phyloP scores from a whole-genome alignment of 805 yeast genomes.

The Grigorovia yakushimaensis region DNA sequence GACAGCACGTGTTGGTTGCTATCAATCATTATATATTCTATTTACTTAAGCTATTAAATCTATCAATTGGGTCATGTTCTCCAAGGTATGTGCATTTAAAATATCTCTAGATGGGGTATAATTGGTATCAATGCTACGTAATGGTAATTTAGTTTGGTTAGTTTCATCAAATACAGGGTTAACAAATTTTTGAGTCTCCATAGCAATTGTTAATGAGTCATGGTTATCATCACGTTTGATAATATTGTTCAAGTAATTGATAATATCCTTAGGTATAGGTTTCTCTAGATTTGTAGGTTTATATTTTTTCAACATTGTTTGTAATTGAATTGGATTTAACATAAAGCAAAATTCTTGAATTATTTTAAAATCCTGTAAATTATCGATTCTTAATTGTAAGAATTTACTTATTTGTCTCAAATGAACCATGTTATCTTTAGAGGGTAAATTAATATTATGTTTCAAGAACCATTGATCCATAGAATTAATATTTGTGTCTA shows the following conservation, averaged over 20 bases:
- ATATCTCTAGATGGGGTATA: background rate
- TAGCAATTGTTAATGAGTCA: conserved; percentile 3
- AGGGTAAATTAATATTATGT: background rate
- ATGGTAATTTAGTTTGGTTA: background rate
- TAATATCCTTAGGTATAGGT: conserved; percentile 8
- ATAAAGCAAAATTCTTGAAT: conserved; percentile 8
- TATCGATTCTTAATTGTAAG: conserved; percentile 10
- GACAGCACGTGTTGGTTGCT: too few relatives aligned
- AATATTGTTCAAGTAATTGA: conserved; percentile 6
- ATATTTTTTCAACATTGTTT: conserved; percentile 10
- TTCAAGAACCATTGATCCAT: conserved; percentile 6
- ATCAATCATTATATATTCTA: too few relatives aligned
- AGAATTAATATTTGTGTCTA: conserved; percentile 3
- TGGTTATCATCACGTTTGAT: conserved; percentile 5
- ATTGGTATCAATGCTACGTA: background rate
- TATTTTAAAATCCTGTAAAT: conserved; percentile 6
- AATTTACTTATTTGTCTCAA: conserved; percentile 8
- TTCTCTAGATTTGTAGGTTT: conserved; percentile 5
- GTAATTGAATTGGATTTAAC: conserved; percentile 7
- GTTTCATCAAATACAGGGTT: conserved; percentile 1
- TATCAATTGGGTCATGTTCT: background rate
- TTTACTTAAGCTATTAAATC: background rate
- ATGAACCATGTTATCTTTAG: background rate
- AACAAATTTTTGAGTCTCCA: conserved; percentile 1
- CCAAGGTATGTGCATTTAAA: background rate